These are phyloP conservation scores for Wickerhamiella australiensis DNA, from an alignment of 805 yeast genomes.

Conservation along the genomic window DNA sequence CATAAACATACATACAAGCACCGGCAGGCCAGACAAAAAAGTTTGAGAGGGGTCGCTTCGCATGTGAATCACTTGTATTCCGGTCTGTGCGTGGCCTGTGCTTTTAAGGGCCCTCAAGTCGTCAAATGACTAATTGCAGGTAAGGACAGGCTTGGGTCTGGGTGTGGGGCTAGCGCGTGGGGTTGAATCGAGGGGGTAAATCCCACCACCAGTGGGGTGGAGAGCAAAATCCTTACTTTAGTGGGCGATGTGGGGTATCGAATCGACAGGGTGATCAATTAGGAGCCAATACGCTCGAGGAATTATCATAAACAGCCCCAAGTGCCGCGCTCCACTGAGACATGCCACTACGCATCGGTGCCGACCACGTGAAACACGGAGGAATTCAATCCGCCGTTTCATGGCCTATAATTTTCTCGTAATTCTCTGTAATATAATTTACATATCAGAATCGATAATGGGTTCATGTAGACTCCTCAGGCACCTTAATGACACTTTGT, in stretches of 20 bases:
- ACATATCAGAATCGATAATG: background rate
- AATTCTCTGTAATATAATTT: too few relatives aligned
- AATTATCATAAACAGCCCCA: too few relatives aligned
- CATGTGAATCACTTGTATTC: background rate
- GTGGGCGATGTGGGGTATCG: too few relatives aligned
- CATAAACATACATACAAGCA: background rate
- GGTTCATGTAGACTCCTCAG: too few relatives aligned
- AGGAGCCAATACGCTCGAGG: too few relatives aligned
- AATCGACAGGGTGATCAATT: too few relatives aligned
- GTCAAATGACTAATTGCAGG: background rate
- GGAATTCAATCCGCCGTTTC: background rate
- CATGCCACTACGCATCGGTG: too few relatives aligned
- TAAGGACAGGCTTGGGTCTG: background rate
- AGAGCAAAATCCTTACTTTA: too few relatives aligned
- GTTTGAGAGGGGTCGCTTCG: background rate
- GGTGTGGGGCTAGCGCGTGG: background rate
- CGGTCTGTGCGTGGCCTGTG: background rate
- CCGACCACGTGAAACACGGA: constrained; percentile 1
- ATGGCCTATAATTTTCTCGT: background rate
- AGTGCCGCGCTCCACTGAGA: too few relatives aligned
- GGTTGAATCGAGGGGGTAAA: too few relatives aligned
- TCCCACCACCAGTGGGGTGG: background rate
- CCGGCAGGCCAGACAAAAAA: background rate
- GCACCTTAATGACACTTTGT: too few relatives aligned
- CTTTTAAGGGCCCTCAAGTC: background rate